Evolutionary conservation across 2,329 filamentous ascomycete genomes (phyloP), one percentile per base, ranked within the genome.

Genomic region (Teratosphaeria zuluensis): DNA sequence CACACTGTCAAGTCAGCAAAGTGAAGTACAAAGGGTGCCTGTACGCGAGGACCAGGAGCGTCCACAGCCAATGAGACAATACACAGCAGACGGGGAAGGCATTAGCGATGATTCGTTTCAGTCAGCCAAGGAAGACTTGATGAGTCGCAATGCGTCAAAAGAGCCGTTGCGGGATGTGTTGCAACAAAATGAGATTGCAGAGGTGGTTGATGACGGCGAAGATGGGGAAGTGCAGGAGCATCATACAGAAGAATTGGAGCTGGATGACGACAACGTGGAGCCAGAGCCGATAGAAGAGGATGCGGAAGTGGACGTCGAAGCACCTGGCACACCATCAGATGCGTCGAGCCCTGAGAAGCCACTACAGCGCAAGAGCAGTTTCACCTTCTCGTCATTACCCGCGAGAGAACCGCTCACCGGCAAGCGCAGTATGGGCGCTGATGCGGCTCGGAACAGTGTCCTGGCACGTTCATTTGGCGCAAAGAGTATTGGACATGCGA

Each of bases 371-470:
- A 97, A 97, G 79, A 96, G 92, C 74, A 97, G 92, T 71, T 81
- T 99, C 61, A 95, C 89, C 60, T 97, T 99, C 75, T 90, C 94
- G 42, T 90, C 94, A 19, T 79, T 99, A 12, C 94, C 94, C 32
- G 92, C 92, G 2, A 84, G 94, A 61, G 92, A 97, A 69, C 92
- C 92, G 38, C 78, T 97, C 56, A 84, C 85, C 33, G 84, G 83
- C 16, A 95, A 95, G 72, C 92, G 92, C 75, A 95, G 88, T 71
- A 84, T 91, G 68, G 91, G 81, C 52, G 80, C 82, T 21, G 89
- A 95, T 56, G 67, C 66, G 8, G 78, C 78, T n/a, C 81, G 87
- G 59, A 84, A 81, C 53, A 92, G 89, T 73, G 87, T 90, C 65
- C 54, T 64, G 33, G 60, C 56, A 4, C 51, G 56, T 14, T 61